These are phyloP conservation scores for Pulveroboletus sp. DNA, from an alignment of 768 basidiomycete genomes.

Conservation along the genomic window DNA sequence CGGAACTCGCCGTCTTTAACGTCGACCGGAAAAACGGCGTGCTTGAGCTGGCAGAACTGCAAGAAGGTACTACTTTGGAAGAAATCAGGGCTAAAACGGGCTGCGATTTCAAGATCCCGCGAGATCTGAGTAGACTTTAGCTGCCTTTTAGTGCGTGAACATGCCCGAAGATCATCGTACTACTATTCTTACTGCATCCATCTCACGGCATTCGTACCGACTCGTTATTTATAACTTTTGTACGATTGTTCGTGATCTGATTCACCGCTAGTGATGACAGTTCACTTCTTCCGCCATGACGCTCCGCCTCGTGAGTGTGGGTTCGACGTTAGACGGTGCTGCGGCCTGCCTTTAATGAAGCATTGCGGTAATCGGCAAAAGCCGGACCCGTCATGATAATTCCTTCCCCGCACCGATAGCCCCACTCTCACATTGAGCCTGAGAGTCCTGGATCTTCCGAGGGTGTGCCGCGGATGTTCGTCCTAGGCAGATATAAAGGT, in stretches of 20 bases:
- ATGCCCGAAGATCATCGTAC: constrained; percentile 6
- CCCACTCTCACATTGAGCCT: neutral
- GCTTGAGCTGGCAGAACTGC: constrained; percentile 75
- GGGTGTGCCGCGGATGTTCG: neutral
- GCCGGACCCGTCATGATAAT: neutral
- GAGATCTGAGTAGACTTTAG: constrained; percentile 48
- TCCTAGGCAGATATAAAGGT: constrained; percentile 12
- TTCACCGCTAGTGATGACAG: too few species aligned
- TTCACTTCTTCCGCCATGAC: too few species aligned
- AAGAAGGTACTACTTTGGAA: constrained; percentile 79
- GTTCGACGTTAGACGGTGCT: too few species aligned
- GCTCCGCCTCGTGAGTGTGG: too few species aligned
- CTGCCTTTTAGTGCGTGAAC: constrained; percentile 5
- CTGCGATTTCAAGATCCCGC: constrained; percentile 67
- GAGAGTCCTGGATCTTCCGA: neutral
- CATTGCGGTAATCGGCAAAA: too few species aligned
- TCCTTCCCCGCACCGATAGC: constrained; percentile 3
- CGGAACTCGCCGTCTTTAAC: constrained; percentile 87
- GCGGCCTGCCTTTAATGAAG: too few species aligned
- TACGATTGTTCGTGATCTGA: too few species aligned
- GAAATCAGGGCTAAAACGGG: constrained; percentile 86
- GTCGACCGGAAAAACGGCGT: constrained; percentile 74
- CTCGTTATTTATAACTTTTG: neutral
- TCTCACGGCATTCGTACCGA: neutral
- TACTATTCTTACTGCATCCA: constrained; percentile 2